A percentile compares a stretch with the other conserved stretches of the same genome.
phyloP scores from a whole-genome alignment of 2,329 filamentous ascomycete genomes.

The Ophiostoma novo-ulmi region DNA sequence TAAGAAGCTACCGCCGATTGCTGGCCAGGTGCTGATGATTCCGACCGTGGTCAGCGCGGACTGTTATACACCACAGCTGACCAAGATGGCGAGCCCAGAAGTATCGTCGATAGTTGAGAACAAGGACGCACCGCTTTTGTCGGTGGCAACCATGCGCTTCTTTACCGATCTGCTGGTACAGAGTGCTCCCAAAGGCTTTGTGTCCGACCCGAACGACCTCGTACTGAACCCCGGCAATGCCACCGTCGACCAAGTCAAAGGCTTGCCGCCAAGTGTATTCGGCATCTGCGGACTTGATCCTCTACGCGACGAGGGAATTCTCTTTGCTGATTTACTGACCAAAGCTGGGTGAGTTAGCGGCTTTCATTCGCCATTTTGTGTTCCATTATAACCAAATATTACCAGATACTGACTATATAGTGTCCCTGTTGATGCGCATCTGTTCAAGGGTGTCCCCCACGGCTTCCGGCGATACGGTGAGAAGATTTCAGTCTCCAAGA shows the following conservation, averaged over 20 bases:
- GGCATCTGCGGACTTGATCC: conserved; percentile 24
- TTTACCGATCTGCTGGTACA: conserved; percentile 32
- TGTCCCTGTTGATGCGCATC: conserved; percentile 32
- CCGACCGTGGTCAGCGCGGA: conserved; percentile 33
- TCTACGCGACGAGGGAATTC: conserved; percentile 26
- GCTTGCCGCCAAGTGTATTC: conserved; percentile 28
- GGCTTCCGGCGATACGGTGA: conserved; percentile 29
- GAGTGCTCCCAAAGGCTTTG: conserved; percentile 22
- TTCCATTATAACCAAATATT: not conserved
- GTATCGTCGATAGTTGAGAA: conserved; percentile 35
- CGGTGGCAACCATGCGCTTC: conserved; percentile 35
- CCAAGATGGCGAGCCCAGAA: conserved; percentile 42
- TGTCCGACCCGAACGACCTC: conserved; percentile 32
- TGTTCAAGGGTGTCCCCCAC: conserved; percentile 27
- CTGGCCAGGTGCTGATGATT: conserved; percentile 38
- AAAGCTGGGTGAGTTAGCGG: conserved; percentile 13
- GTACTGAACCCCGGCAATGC: conserved; percentile 40
- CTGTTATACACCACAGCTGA: conserved; percentile 17
- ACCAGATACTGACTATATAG: conserved; percentile 20
- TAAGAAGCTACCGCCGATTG: conserved; percentile 36
- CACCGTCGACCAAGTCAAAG: conserved; percentile 34
- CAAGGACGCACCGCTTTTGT: conserved; percentile 43
- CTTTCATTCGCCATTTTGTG: not conserved
- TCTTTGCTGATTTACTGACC: conserved; percentile 24
- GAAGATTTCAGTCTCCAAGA: conserved; percentile 37